Evolutionary conservation across 1,139 yeast genomes (phyloP), one percentile per base, ranked within the genome.

Genomic region (Suhomyces coccinellae): DNA sequence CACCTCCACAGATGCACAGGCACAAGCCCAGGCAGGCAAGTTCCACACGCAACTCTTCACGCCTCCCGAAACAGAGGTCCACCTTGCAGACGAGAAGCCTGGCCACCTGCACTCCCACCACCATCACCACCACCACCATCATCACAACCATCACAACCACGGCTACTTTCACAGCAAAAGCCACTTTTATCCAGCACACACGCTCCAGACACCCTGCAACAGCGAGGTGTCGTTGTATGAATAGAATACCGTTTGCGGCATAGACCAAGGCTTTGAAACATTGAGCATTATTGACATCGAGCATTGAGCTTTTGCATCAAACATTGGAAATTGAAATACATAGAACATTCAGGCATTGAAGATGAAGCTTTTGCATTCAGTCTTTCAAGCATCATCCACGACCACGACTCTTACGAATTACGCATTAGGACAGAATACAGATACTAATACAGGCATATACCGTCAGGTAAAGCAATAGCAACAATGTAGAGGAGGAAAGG

Each of bases 11-110:
- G 5, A 17, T 4, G 8, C 24, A 36, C 32, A 15, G n/a, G n/a
- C n/a, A n/a, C n/a, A n/a, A n/a, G n/a, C n/a, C 13, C 14, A 26
- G 15, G 16, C 22, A 6, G 30, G 40, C 13, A 14, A 11, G 11
- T 32, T 32, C 40, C 33, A 33, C 6, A 36, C 33, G 24, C 48
- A 44, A n/a, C 35, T 48, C 13, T 44, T 44, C 38, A 46, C 52
- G 3, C 50, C 52, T 13, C 45, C 52, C 7, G 50, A 48, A 27
- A 43, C 47, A 2, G 43, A 42, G 5, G 24, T 31, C 6, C 40
- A 43, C 13, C 37, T 40, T n/a, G 36, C 35, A 2, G 28, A 20
- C 15, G 39, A 36, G 11, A 36, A 28, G 16, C 33, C 33, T 3
- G 22, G 27, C 3, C 10, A 24, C 8, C 13, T 3, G 3, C 15